Percentiles rank a stretch among this genome's conserved stretches.
These are phyloP conservation scores for Sclerotinia sclerotiorum DNA, from an alignment of 2,329 filamentous ascomycete species.

Conservation along the genomic window DNA sequence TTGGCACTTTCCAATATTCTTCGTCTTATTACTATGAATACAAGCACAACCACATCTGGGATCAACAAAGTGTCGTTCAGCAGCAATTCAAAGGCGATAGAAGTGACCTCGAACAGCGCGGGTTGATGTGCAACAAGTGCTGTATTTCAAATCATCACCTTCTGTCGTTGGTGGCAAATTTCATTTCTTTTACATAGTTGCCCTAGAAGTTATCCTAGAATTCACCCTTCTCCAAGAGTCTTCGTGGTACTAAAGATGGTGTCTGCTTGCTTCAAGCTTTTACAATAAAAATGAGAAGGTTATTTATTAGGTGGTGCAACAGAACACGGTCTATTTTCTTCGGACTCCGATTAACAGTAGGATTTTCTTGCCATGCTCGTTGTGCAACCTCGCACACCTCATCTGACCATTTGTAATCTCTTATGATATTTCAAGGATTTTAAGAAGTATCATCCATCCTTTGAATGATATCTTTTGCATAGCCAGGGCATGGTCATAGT, in stretches of 20 bases:
- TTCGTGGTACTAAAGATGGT: no score
- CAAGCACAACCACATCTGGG: background rate
- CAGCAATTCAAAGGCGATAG: background rate
- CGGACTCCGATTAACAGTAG: background rate
- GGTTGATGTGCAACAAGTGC: background rate
- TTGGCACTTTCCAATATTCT: no score
- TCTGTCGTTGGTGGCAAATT: background rate
- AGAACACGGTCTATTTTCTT: background rate
- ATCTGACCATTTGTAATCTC: background rate
- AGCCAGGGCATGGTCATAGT: background rate
- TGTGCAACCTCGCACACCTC: background rate
- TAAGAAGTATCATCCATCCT: background rate
- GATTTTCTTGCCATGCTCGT: background rate
- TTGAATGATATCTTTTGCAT: background rate
- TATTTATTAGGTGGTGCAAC: background rate
- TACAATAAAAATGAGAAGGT: background rate
- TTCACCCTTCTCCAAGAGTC: background rate
- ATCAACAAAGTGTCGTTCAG: background rate
- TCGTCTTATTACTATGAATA: background rate
- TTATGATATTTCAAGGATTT: background rate
- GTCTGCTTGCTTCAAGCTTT: background rate
- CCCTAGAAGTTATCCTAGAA: background rate
- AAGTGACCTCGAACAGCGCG: background rate
- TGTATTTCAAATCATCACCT: background rate
- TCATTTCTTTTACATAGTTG: background rate